Evolutionary conservation across 108 stramenopile species (phyloP), one percentile per base, ranked within the genome.

Genomic region (Fragilariopsis cylindrus): DNA sequence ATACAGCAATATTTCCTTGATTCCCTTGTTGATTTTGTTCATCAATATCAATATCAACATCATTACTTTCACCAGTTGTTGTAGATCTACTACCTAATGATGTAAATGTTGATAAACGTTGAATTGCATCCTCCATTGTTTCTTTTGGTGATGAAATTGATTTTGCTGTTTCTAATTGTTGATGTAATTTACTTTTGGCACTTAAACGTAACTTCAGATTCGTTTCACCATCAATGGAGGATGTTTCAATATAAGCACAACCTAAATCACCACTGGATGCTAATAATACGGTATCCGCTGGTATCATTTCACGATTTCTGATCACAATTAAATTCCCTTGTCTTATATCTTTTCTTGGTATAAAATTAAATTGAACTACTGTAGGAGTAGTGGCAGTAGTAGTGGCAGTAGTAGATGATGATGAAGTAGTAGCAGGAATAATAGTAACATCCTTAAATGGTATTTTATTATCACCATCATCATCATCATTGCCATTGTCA

Each of bases 161-260:
- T 30, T 30, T 30, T 30, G 30, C n/a, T n/a, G n/a, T 2, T 30
- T 30, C 30, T 30, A 30, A 30, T 30, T 30, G 30, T 30, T 30
- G 30, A 30, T 30, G 30, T 2, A 30, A 30, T 30, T 30, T 30
- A 30, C 30, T 30, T 30, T 30, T 30, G 2, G 30, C 30, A 30
- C 30, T 30, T 30, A 30, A 30, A 2, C 30, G 1, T 30, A 94
- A 85, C 73, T 99, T 99, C 60, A 99, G 81, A 65, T 99, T 98
- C 9, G 98, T 99, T 82, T 99, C 98, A 43, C 98, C 98, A 70
- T 99, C 98, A 45, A 99, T 96, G 64, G 94, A 95, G 60, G 86
- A 85, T 7, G 98, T 99, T 85, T 98, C 96, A 62, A 99, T 92
- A 85, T 97, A 98, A 44, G 86, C 86, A 70, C 80, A 82, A 15